Base-by-base conservation (phyloP, 176 grass and related monocot genomes). In the Poa annua region DNA sequence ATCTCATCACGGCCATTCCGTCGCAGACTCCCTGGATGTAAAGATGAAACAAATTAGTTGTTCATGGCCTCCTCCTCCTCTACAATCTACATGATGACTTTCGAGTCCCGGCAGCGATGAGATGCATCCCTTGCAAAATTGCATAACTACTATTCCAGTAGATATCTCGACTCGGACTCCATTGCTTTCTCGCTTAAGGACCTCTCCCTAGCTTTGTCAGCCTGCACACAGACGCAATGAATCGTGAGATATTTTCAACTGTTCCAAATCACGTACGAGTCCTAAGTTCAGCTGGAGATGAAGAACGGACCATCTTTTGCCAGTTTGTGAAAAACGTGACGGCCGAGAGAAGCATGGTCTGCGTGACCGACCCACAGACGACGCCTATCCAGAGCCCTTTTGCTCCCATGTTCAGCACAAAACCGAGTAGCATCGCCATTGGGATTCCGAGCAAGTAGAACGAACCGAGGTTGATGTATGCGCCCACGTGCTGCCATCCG, bases 381-480 rank as follows among this genome's bases (percentile, higher is more conserved):
- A 98, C 68, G 13, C 92, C 92, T 13, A 93, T 93, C 96, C 96
- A 98, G 14, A 98, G 92, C 5, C 96, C 96, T 44, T 78, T 89
- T 20, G 86, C 90, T 48, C 85, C 86, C 71, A 95, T 84, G 33
- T 85, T 62, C 50, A 95, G 67, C 48, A 84, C 71, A 57, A 95
- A 98, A 26, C 90, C 92, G 1, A 95, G 86, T 24, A 85, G 59
- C 33, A 89, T 47, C 38, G 90, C 95, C 51, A 91, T 81, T 3
- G 92, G 95, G 32, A 97, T 89, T 0, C 95, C 95, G 0, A 97
- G 83, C 50, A 98, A 52, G 77, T 98, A 98, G 80, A 95, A 98
- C 1, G 95, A 91, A 38, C 92, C 92, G 3, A 98, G 89, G 80
- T 98, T 98, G 4, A 95, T 84, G 61, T 93, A 98, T 1, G 88